Conservation (phyloP, 768 basidiomycete genomes). For the Leccinum pellstonianum region DNA sequence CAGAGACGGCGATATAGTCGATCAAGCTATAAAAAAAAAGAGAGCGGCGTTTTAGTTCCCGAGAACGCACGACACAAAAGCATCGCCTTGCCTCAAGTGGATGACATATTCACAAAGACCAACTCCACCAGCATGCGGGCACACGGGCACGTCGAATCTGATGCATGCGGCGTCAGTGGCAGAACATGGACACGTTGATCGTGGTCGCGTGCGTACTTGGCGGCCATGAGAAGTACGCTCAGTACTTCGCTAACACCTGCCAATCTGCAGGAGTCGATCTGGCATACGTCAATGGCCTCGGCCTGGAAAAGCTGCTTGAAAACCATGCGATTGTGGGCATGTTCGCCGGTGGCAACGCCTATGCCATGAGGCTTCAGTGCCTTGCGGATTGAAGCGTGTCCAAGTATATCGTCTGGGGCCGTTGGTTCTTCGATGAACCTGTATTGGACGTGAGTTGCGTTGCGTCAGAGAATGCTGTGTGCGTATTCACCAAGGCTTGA, state of each 20-base stretch:
- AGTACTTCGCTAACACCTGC: constrained; percentile 96
- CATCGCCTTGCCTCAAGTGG: constrained; percentile 59
- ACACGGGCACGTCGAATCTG: constrained; percentile 87
- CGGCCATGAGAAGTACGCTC: constrained; percentile 87
- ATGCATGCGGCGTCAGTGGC: constrained; percentile 7
- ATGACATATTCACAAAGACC: constrained; percentile 94
- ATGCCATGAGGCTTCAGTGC: constrained; percentile 81
- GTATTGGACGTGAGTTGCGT: neutral
- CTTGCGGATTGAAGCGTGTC: constrained; percentile 82
- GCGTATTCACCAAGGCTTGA: constrained; percentile 76
- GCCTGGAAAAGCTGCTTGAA: constrained; percentile 96
- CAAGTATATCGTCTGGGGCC: constrained; percentile 90
- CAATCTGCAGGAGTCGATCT: constrained; percentile 92
- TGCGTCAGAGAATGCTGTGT: neutral
- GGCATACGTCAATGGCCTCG: constrained; percentile 91
- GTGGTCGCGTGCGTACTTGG: constrained; percentile 55
- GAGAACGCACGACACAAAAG: neutral
- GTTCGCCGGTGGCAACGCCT: constrained; percentile 95
- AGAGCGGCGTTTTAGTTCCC: neutral
- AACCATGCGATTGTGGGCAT: constrained; percentile 93
- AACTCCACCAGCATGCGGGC: constrained; percentile 95
- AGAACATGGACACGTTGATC: neutral
- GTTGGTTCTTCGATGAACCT: constrained; percentile 99
- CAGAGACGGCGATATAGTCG: constrained; percentile 91
- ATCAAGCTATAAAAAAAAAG: constrained; percentile 58